A percentile compares a stretch with the other conserved stretches of the same genome.
Evolutionary conservation across 23 red algal genomes (phyloP).

Genomic region (Agarophyton chilense): DNA sequence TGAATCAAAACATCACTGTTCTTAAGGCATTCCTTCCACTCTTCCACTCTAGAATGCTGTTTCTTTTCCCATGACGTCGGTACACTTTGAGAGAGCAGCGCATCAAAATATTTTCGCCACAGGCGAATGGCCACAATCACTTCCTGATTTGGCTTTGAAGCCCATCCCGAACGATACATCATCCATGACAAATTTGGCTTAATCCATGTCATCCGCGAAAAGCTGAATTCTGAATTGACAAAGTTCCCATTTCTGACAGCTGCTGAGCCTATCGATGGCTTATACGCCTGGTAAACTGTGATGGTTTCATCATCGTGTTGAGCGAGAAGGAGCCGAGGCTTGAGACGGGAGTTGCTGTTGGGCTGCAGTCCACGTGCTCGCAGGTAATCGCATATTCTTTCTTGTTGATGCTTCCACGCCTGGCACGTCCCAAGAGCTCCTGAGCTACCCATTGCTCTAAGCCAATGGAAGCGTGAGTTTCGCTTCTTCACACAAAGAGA

Average conservation of each 20-base stretch:
- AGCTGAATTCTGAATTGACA: constrained; percentile 23
- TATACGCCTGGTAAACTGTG: constrained; percentile 55
- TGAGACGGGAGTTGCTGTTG: not conserved
- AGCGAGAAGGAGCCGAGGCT: constrained; percentile 16
- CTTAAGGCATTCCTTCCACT: constrained; percentile 14
- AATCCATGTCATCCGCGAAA: constrained; percentile 46
- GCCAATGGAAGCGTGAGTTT: not conserved
- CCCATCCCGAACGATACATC: constrained; percentile 51
- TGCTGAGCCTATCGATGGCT: not conserved
- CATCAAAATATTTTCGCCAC: constrained; percentile 26
- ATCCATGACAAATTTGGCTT: constrained; percentile 54
- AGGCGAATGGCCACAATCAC: constrained; percentile 23
- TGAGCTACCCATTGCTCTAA: not conserved
- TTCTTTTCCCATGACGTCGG: not conserved
- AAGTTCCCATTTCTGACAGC: constrained; percentile 1
- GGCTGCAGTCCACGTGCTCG: not conserved
- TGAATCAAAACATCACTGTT: constrained; percentile 23
- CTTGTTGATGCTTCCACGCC: constrained; percentile 1
- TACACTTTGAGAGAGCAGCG: constrained; percentile 10
- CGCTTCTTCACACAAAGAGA: too few species aligned
- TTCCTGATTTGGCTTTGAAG: constrained; percentile 24
- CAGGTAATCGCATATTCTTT: not conserved
- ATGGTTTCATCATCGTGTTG: constrained; percentile 6
- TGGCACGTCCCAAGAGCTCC: not conserved
- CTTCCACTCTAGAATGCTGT: not conserved